These are phyloP conservation scores for Funneliformis geosporum DNA, from an alignment of 192 early-diverging fungal genomes.

Conservation along the genomic window DNA sequence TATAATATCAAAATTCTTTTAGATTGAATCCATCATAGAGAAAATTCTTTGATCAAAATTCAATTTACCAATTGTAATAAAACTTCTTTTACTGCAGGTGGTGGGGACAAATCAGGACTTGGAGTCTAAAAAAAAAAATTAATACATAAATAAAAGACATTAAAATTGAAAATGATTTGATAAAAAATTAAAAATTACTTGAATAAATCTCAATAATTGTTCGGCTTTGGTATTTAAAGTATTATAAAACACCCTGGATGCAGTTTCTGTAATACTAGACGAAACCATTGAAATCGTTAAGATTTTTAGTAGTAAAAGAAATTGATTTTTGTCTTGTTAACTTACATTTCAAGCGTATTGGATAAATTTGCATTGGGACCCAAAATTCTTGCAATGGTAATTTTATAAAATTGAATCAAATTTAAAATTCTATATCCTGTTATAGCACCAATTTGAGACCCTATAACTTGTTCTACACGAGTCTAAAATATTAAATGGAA, in stretches of 20 bases:
- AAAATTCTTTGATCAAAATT: background rate
- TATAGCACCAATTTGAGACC: conserved; percentile 64
- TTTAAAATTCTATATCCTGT: conserved; percentile 69
- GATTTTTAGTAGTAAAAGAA: background rate
- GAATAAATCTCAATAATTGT: conserved; percentile 46
- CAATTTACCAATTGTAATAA: conserved; percentile 63
- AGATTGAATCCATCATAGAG: background rate
- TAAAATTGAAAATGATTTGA: background rate
- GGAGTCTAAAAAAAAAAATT: conserved; percentile 46
- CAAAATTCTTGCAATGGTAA: conserved; percentile 64
- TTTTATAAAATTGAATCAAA: conserved; percentile 75
- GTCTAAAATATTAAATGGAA: conserved; percentile 42
- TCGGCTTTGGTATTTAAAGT: conserved; percentile 53
- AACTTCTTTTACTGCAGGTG: conserved; percentile 66
- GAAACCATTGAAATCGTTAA: background rate
- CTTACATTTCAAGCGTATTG: conserved; percentile 56
- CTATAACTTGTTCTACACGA: conserved; percentile 77
- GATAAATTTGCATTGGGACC: conserved; percentile 54
- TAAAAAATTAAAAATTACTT: conserved; percentile 38
- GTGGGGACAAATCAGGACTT: conserved; percentile 57
- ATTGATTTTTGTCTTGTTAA: conserved; percentile 25
- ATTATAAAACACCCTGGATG: conserved; percentile 60
- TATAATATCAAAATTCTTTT: background rate
- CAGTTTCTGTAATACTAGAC: conserved; percentile 52
- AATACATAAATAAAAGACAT: background rate